Evolutionary conservation across 176 grass and related monocot genomes (phyloP), one percentile per base, ranked within the genome.

Genomic region (Triticum monococcum): DNA sequence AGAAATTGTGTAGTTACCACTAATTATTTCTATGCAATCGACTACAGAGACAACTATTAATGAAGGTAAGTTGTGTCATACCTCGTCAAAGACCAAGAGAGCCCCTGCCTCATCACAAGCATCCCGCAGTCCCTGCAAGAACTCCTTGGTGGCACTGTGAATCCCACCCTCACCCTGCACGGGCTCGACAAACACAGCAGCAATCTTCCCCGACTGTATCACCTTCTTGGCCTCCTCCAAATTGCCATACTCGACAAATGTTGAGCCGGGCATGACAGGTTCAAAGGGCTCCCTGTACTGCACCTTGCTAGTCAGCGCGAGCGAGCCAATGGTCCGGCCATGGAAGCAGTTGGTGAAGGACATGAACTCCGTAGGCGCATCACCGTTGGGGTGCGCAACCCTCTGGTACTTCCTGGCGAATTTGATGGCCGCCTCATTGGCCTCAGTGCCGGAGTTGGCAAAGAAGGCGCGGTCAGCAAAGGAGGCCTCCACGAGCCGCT

Each of bases 401-500:
- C 84, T 81, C 78, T 98, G 96, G 79, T 89, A 98, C 86, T 98
- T 98, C 31, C 93, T 79, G 28, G 96, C 26, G 86, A 98, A 98
- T 64, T 98, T 98, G 86, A 98, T 98, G 23, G 96, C 93, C n/a
- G 92, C 96, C 84, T 98, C 96, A 61, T 98, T 98, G 77, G 93
- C 96, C 90, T 98, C 93, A 4, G 93, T 98, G 73, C 94, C 97
- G 8, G 92, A 88, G 83, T 92, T 98, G 60, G 90, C 65, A 37
- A 96, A 94, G 89, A 98, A 98, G 18, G 78, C 90, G 9, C 88
- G 89, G 88, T 98, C 96, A 1, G 96, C 96, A 79, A 98, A 98
- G 37, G 93, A 94, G 11, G 80, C 84, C 68, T 92, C 87, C 35
- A 98, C 91, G 24, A 96, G 91, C 54, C 90, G 79, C 59, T 96